Evolutionary conservation across 805 yeast genomes (phyloP).

Genomic region (Huiozyma naganishii): DNA sequence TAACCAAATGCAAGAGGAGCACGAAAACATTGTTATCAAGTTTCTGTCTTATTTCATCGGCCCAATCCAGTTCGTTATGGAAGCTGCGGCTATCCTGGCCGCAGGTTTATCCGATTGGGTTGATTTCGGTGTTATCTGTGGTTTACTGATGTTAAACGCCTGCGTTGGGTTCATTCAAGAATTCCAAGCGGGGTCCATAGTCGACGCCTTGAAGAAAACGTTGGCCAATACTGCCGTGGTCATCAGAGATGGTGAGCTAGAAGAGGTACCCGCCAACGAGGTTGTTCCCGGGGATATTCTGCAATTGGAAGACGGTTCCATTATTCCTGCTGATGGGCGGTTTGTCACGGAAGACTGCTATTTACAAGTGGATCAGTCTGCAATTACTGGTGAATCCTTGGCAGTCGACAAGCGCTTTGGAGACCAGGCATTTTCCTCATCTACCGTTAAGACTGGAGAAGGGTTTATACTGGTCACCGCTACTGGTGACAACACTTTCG

Average conservation of each 20-base stretch:
- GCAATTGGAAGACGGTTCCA: slow-evolving; percentile 87
- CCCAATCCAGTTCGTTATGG: slow-evolving; percentile 96
- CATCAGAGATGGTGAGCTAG: slow-evolving; percentile 67
- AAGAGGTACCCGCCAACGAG: slow-evolving; percentile 72
- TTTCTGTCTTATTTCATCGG: slow-evolving; percentile 83
- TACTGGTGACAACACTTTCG: slow-evolving; percentile 91
- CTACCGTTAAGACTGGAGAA: slow-evolving; percentile 94
- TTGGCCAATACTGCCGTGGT: slow-evolving; percentile 83
- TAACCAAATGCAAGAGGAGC: slow-evolving; percentile 85
- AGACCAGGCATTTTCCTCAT: slow-evolving; percentile 81
- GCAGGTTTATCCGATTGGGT: slow-evolving; percentile 98
- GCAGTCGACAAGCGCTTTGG: slow-evolving; percentile 89
- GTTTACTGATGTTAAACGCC: slow-evolving; percentile 77
- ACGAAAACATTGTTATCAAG: slow-evolving; percentile 68
- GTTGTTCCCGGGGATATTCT: slow-evolving; percentile 93
- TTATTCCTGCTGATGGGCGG: slow-evolving; percentile 89
- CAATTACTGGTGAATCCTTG: slow-evolving; percentile 93
- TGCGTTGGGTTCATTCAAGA: slow-evolving; percentile 94
- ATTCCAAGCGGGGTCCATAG: slow-evolving; percentile 96
- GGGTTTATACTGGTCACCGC: slow-evolving; percentile 88
- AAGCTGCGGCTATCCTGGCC: slow-evolving; percentile 89
- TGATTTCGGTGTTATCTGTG: slow-evolving; percentile 95
- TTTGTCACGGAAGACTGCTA: slow-evolving; percentile 74
- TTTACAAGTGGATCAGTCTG: slow-evolving; percentile 91
- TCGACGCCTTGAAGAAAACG: slow-evolving; percentile 91